These are phyloP conservation scores for Trichosporon asahii DNA, from an alignment of 1,284 basidiomycete species.

Conservation along the genomic window DNA sequence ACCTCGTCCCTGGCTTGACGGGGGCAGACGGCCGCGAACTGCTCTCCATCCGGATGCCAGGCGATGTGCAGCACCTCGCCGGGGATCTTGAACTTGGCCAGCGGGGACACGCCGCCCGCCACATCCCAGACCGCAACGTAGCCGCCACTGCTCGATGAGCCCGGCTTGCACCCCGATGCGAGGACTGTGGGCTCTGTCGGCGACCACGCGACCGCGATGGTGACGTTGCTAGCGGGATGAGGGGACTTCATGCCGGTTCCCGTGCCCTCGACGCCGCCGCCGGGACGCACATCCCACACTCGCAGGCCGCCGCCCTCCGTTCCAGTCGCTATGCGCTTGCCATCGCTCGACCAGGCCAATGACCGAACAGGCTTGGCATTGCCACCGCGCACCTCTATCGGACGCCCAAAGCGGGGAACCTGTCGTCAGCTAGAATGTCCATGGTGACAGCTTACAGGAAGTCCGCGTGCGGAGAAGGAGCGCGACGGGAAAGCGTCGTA, in stretches of 20 bases:
- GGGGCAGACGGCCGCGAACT: slow-evolving; percentile 44
- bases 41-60: slow-evolving; percentile 42
- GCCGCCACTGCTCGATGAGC: slow-evolving; percentile 19
- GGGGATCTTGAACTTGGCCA: slow-evolving; percentile 35
- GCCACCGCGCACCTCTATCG: slow-evolving; percentile 31
- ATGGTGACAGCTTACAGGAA: slow-evolving; percentile 22
- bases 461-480: slow-evolving; percentile 27
- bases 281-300: slow-evolving; percentile 28
- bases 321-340: slow-evolving; percentile 29
- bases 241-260: slow-evolving; percentile 22
- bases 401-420: slow-evolving; percentile 26
- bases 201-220: slow-evolving; percentile 39
- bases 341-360: slow-evolving; percentile 35
- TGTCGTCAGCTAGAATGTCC: slow-evolving; percentile 11
- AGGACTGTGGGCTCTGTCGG: slow-evolving; percentile 39
- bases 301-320: slow-evolving; percentile 31
- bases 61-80: slow-evolving; percentile 42
- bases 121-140: slow-evolving; percentile 43
- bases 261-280: slow-evolving; percentile 10
- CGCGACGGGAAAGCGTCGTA: slow-evolving; percentile 29
- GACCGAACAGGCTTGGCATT: slow-evolving; percentile 28
- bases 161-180: slow-evolving; percentile 40
- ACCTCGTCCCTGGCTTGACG: slow-evolving; percentile 35
- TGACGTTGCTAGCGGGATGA: slow-evolving; percentile 39
- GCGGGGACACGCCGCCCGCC: slow-evolving; percentile 17